phyloP scores from a whole-genome alignment of 257 asterid species.

The Solanum gandarillasii region DNA sequence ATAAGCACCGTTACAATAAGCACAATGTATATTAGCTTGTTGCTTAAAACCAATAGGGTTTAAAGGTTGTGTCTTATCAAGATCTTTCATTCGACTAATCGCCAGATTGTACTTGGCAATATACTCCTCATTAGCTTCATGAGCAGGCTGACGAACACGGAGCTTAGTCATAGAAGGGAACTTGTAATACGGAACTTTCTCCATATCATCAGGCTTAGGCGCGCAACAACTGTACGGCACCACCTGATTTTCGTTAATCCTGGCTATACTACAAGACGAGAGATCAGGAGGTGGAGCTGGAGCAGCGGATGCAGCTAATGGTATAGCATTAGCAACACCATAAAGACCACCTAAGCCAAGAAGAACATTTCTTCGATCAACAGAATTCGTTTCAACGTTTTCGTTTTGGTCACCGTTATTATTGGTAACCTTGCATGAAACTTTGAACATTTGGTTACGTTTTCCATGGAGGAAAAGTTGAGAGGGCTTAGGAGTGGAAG shows the following conservation, averaged over 20 bases:
- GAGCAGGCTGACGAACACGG: conserved; percentile 9
- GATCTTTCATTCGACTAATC: not conserved
- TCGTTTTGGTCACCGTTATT: not conserved
- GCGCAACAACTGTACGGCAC: not conserved
- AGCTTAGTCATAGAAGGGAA: not conserved
- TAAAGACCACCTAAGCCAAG: not conserved
- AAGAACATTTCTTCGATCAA: conserved; percentile 1
- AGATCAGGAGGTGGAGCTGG: not conserved
- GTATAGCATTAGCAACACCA: not conserved
- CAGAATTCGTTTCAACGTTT: not conserved
- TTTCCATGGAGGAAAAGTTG: not conserved
- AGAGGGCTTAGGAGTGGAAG: not conserved
- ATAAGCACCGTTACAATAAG: conserved; percentile 16
- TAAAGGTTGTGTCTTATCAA: not conserved
- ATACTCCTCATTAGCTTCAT: not conserved
- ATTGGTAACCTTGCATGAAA: not conserved
- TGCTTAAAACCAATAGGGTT: conserved; percentile 8
- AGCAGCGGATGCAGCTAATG: not conserved
- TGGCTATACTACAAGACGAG: not conserved
- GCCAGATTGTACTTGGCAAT: conserved; percentile 2
- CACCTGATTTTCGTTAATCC: not conserved
- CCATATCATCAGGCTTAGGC: not conserved
- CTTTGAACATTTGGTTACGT: not conserved
- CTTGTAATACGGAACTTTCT: not conserved
- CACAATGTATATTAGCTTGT: conserved; percentile 1